phyloP scores from a whole-genome alignment of 192 early-diverging fungal species.

The Coemansia sp. region DNA sequence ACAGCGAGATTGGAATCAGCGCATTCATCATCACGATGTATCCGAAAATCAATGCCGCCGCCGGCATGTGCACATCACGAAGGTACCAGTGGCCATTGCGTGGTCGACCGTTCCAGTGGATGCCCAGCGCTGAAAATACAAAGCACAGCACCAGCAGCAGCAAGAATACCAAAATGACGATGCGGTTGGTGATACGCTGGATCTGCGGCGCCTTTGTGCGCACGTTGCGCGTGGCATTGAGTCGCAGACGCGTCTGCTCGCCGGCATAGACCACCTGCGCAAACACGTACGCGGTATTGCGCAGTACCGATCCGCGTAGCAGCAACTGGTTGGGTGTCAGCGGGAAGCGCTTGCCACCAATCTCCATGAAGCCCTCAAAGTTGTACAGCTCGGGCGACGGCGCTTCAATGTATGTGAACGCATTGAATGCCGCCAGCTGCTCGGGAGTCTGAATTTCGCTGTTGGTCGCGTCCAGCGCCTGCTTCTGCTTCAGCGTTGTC shows the following conservation, averaged over 20 bases:
- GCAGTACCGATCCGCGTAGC: constrained; percentile 78
- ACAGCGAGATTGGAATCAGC: constrained; percentile 85
- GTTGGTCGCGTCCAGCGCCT: constrained; percentile 64
- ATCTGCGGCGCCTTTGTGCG: constrained; percentile 73
- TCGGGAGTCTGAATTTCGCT: constrained; percentile 45
- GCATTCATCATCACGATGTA: constrained; percentile 82
- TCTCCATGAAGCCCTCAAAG: constrained; percentile 76
- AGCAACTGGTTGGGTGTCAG: constrained; percentile 79
- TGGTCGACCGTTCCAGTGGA: constrained; percentile 46
- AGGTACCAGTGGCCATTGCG: constrained; percentile 57
- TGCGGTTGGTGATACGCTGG: constrained; percentile 72
- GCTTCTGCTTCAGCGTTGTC: constrained; percentile 83
- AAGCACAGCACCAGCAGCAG: constrained; percentile 58
- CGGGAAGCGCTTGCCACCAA: constrained; percentile 56
- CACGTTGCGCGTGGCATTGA: constrained; percentile 68
- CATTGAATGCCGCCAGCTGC: constrained; percentile 44
- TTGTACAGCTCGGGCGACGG: constrained; percentile 79
- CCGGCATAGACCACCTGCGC: constrained; percentile 74
- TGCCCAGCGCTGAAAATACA: constrained; percentile 53
- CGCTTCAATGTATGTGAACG: constrained; percentile 63
- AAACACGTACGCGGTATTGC: constrained; percentile 78
- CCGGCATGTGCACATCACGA: constrained; percentile 17
- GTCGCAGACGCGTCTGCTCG: constrained; percentile 66
- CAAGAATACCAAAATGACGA: constrained; percentile 68
- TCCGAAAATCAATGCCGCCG: constrained; percentile 54